phyloP scores from a whole-genome alignment of 2,329 filamentous ascomycete species.

The Botryotinia narcissicola region DNA sequence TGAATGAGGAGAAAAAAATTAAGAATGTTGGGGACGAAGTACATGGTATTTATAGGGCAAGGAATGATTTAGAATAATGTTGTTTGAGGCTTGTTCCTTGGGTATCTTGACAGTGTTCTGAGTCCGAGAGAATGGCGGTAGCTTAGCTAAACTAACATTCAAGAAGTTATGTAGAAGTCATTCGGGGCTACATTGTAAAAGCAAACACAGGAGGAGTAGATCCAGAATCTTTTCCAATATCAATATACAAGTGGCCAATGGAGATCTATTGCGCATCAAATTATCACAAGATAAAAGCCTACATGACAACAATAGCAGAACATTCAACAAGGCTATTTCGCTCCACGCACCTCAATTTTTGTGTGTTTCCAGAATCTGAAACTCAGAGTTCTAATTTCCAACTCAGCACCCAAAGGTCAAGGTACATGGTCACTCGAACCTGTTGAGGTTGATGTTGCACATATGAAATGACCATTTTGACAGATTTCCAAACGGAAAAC shows the following conservation, averaged over 20 bases:
- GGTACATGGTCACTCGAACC: neutral
- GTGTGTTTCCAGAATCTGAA: neutral
- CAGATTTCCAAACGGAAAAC: neutral
- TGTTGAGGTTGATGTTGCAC: neutral
- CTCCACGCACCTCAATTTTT: neutral
- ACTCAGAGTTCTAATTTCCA: neutral
- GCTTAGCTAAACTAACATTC: neutral
- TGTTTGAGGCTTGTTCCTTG: neutral
- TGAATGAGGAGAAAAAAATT: neutral
- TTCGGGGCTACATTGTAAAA: neutral
- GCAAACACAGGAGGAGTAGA: neutral
- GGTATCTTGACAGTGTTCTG: neutral
- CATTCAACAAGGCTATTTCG: neutral
- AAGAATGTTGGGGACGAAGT: neutral
- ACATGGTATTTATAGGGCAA: neutral
- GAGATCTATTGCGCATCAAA: neutral
- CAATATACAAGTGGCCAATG: fast-evolving
- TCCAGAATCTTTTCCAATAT: neutral
- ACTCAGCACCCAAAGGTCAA: neutral
- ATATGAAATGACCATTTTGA: neutral
- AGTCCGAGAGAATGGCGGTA: neutral
- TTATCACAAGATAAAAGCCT: too few species aligned
- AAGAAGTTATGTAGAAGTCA: neutral
- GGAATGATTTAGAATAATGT: too few species aligned
- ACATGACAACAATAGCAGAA: neutral